These are phyloP conservation scores for Uronychia binucleata DNA, from an alignment of 73 alveolate genomes.

Conservation along the genomic window DNA sequence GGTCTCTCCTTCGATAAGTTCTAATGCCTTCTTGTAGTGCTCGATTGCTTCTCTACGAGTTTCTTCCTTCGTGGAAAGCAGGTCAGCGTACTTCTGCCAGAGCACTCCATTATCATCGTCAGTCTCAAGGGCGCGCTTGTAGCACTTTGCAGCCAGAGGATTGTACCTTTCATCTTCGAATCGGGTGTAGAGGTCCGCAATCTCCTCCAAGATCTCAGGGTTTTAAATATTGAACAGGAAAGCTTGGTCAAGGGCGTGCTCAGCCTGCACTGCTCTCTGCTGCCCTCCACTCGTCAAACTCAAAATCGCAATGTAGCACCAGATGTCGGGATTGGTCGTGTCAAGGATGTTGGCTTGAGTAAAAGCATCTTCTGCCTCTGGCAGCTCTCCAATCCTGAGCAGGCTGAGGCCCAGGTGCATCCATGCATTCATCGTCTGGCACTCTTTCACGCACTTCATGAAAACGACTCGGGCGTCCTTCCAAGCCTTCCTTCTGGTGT, in stretches of 20 bases:
- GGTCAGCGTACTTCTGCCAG: slow-evolving; percentile 46
- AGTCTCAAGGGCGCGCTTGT: slow-evolving; percentile 10
- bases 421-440: slow-evolving; percentile 91
- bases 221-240: slow-evolving; percentile 66
- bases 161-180: slow-evolving; percentile 14
- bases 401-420: slow-evolving; percentile 92
- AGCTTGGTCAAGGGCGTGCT: slow-evolving; percentile 80
- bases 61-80: slow-evolving; percentile 13
- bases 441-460: slow-evolving; percentile 82
- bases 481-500: slow-evolving; percentile 97
- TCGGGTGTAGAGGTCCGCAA: slow-evolving; percentile 67
- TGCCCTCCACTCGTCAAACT: slow-evolving; percentile 69
- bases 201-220: slow-evolving; percentile 68
- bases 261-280: slow-evolving; percentile 64
- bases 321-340: slow-evolving; percentile 82
- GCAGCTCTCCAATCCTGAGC: slow-evolving; percentile 84
- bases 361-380: slow-evolving; percentile 93
- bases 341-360: slow-evolving; percentile 88
- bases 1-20: slow-evolving; percentile 51
- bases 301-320: slow-evolving; percentile 90
- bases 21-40: slow-evolving; percentile 33
- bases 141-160: slow-evolving; percentile 17
- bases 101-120: slow-evolving; percentile 29
- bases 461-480: slow-evolving; percentile 97
- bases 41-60: slow-evolving; percentile 41